Evolutionary conservation across 768 basidiomycete species (phyloP).

Genomic region (Mycena galopus): DNA sequence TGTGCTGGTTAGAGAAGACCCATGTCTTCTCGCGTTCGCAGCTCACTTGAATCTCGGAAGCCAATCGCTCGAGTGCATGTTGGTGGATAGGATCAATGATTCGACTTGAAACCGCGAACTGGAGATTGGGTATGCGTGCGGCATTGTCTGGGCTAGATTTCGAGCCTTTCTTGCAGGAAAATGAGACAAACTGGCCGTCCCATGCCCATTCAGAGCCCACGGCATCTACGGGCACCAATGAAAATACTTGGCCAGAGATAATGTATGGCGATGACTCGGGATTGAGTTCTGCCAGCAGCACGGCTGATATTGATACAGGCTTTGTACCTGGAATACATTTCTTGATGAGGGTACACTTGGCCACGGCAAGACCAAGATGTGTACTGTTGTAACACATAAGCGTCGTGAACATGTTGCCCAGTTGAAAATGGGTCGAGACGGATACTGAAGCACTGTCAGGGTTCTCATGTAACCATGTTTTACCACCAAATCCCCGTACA

Average conservation of each 20-base stretch:
- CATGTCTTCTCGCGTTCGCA: no score
- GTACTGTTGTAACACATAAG: no score
- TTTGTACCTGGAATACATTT: no score
- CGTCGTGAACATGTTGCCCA: no score
- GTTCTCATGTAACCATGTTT: slow-evolving; percentile 24
- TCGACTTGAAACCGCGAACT: slow-evolving; percentile 2
- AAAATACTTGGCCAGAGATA: slow-evolving; percentile 7
- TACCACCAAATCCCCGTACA: slow-evolving; percentile 34
- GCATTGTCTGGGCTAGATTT: neutral
- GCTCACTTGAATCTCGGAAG: no score
- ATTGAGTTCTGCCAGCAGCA: slow-evolving; percentile 5
- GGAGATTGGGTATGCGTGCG: neutral
- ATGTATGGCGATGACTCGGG: neutral
- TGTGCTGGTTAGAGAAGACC: no score
- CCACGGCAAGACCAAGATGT: no score
- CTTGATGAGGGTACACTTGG: no score
- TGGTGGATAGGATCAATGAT: no score
- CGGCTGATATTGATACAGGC: neutral
- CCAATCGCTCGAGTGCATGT: no score
- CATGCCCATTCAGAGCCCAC: neutral
- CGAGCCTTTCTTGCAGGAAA: neutral
- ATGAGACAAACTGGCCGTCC: slow-evolving; percentile 9
- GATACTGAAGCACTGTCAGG: neutral
- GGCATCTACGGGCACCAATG: neutral
- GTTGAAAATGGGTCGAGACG: no score